phyloP scores from a whole-genome alignment of 352 stramenopile genomes.

The Pythium sp. region DNA sequence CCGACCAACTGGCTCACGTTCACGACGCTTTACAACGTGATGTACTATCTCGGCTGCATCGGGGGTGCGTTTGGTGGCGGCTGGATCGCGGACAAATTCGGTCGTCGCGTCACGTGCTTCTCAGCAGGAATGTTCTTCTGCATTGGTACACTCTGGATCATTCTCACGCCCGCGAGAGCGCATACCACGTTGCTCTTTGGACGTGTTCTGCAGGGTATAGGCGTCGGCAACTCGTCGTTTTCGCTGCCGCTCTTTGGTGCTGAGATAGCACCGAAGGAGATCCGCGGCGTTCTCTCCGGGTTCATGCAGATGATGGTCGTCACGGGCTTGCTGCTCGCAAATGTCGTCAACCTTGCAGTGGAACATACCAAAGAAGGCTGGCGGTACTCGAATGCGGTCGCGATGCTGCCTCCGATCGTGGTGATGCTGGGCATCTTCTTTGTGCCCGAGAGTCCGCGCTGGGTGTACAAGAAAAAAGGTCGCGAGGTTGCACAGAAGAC shows the following conservation, averaged over 20 bases:
- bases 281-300: slow-evolving; percentile 34
- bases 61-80: slow-evolving; percentile 28
- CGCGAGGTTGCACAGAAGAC: slow-evolving; percentile 22
- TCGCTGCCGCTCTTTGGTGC: slow-evolving; percentile 40
- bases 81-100: slow-evolving; percentile 31
- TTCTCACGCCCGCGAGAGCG: slow-evolving; percentile 15
- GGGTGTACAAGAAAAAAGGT: slow-evolving; percentile 43
- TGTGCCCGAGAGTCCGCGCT: slow-evolving; percentile 51
- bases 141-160: slow-evolving; percentile 32
- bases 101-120: slow-evolving; percentile 39
- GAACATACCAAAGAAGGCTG: slow-evolving; percentile 27
- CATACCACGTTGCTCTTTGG: slow-evolving; percentile 28
- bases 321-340: slow-evolving; percentile 37
- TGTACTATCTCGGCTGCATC: slow-evolving; percentile 45
- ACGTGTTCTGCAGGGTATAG: slow-evolving; percentile 38
- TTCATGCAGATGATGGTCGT: slow-evolving; percentile 49
- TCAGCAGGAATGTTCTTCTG: slow-evolving; percentile 35
- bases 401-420: slow-evolving; percentile 30
- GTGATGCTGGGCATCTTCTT: slow-evolving; percentile 45
- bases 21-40: slow-evolving; percentile 39
- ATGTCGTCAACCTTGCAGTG: slow-evolving; percentile 32
- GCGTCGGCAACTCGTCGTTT: slow-evolving; percentile 46
- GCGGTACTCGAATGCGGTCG: slow-evolving; percentile 30
- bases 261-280: slow-evolving; percentile 40
- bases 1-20: slow-evolving; percentile 42